These are phyloP conservation scores for Nadsonia commutata DNA, from an alignment of 1,139 yeast species.

Conservation along the genomic window DNA sequence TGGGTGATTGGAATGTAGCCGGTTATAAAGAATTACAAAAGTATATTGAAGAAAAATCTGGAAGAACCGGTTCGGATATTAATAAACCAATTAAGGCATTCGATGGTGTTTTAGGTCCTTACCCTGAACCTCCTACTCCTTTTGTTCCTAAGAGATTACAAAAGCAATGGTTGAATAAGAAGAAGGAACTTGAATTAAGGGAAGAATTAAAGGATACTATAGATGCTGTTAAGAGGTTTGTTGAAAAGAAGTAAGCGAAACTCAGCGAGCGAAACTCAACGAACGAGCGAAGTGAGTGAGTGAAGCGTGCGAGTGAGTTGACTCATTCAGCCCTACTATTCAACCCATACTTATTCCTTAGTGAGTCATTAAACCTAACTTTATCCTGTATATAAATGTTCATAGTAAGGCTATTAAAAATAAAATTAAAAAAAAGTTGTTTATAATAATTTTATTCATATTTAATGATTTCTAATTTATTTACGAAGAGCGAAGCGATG, in stretches of 20 bases:
- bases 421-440: too few relatives aligned
- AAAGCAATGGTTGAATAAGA: background rate
- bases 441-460: too few relatives aligned
- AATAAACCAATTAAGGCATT: conserved; percentile 56
- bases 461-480: too few relatives aligned
- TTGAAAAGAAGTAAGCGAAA: background rate
- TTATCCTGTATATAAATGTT: too few relatives aligned
- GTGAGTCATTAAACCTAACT: too few relatives aligned
- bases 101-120: conserved; percentile 64
- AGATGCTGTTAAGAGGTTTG: background rate
- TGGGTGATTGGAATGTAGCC: conserved; percentile 16
- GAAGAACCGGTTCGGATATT: conserved; percentile 51
- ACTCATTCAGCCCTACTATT: background rate
- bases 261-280: too few relatives aligned
- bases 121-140: conserved; percentile 50
- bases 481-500: too few relatives aligned
- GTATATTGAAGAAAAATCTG: conserved; percentile 27
- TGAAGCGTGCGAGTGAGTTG: background rate
- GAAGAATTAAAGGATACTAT: background rate
- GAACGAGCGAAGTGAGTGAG: background rate
- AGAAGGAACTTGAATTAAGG: background rate
- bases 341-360: too few relatives aligned
- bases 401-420: too few relatives aligned
- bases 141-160: conserved; percentile 39
- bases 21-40: conserved; percentile 15